Conservation (phyloP, 257 asterid genomes). For the Capsicum rhomboideum region DNA sequence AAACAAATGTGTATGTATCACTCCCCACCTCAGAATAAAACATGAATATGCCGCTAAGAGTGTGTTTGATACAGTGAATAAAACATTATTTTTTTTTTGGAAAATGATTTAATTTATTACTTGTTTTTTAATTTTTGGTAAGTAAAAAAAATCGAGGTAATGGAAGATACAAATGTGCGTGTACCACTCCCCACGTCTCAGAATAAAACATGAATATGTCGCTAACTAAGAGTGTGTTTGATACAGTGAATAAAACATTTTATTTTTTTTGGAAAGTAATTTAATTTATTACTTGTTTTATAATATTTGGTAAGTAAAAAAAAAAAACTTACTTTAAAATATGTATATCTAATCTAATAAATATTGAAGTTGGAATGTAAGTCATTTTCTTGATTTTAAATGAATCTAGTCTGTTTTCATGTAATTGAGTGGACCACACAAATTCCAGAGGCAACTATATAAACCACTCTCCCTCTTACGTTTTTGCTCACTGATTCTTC, state of each 20-base stretch:
- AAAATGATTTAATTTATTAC: not conserved
- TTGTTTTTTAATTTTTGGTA: not conserved
- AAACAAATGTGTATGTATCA: not conserved
- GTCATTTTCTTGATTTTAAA: not conserved
- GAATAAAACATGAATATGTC: not conserved
- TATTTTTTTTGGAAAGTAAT: not conserved
- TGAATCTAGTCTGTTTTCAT: not conserved
- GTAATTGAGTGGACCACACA: not conserved
- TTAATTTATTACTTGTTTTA: not conserved
- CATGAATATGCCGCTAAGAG: not conserved
- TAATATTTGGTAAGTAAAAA: not conserved
- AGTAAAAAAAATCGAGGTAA: not conserved
- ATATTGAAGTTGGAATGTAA: not conserved
- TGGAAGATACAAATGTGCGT: not conserved
- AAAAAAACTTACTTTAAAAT: not conserved
- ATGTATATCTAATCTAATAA: not conserved
- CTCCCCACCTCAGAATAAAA: not conserved
- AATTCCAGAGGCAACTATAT: not conserved
- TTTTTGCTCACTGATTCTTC: not conserved
- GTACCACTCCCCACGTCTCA: not conserved
- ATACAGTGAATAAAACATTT: not conserved
- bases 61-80: not conserved
- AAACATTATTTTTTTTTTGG: not conserved
- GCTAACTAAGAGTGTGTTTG: not conserved
- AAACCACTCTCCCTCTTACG: not conserved